Base-by-base conservation (phyloP, 2,329 filamentous ascomycete species). In the Paracorniculantispora psalliotae region DNA sequence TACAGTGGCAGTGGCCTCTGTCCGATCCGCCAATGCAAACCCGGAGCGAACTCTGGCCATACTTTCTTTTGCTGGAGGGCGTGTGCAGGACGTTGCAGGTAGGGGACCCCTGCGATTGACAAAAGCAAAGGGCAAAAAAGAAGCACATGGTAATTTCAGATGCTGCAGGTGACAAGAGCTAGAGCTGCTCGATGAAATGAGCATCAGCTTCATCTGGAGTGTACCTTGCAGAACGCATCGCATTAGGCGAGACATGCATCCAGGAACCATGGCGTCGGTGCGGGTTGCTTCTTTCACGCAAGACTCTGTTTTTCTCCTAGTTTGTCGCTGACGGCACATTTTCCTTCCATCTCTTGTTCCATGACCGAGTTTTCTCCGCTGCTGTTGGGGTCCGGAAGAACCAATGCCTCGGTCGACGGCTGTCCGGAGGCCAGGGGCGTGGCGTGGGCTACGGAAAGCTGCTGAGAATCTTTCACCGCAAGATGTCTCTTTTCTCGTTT, bases 401-500 rank as follows among this genome's bases (percentile, higher is more conserved):
- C 28, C 15, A 10, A 37, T 10, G n/a, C 6, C 30, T 35, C 7
- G 19, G 12, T 51, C 12, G 25, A 17, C 48, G 23, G 30, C 33
- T 52, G 33, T 43, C 19, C 5, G 39, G 12, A 37, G 33, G 33
- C 12, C 33, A 37, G 5, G 10, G 17, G 33, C 33, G 10, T 5
- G 33, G 17, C 33, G 12, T 37, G 33, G 33, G 33, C 12, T 33
- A 37, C 33, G 33, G 17, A 12, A 5, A 9, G 33, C 12, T 21
- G 21, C n/a, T n/a, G n/a, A n/a, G 21, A 9, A 35, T 23, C 12
- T 39, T 4, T 13, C 23, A 28, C 43, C 33, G 19, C 53, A 33
- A 50, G 44, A 23, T 47, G 23, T 57, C 46, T 49, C 46, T 57
- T 57, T 49, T 41, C 54, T 49, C 54, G 30, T 30, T 25, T 37